Percentiles rank a stretch among this genome's conserved stretches.
These are phyloP conservation scores for Boletus sp. DNA, from an alignment of 1,284 basidiomycete species.

Conservation along the genomic window DNA sequence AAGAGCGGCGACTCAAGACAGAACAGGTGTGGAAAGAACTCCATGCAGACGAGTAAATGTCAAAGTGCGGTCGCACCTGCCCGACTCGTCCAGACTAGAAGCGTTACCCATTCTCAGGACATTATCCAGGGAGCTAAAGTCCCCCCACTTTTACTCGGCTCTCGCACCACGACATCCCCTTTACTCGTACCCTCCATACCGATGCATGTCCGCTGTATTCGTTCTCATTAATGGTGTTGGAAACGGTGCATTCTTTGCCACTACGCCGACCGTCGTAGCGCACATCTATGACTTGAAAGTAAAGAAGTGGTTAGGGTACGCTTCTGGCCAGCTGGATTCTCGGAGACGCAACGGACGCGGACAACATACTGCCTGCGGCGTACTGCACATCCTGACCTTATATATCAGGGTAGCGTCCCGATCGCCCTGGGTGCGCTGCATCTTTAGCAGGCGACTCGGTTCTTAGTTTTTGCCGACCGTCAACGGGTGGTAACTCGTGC, in stretches of 20 bases:
- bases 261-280: too few species aligned
- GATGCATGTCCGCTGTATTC: slow-evolving; percentile 25
- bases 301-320: background rate
- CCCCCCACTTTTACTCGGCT: too few species aligned
- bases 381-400: too few species aligned
- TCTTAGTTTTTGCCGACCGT: too few species aligned
- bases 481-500: too few species aligned
- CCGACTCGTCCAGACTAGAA: background rate
- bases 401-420: too few species aligned
- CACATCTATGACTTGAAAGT: background rate
- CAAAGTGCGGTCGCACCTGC: background rate
- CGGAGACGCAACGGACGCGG: too few species aligned
- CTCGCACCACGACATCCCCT: background rate
- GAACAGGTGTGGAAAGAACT: slow-evolving; percentile 63
- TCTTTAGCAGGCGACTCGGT: too few species aligned
- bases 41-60: slow-evolving; percentile 40
- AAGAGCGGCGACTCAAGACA: slow-evolving; percentile 51
- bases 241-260: slow-evolving; percentile 34
- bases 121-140: background rate
- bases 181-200: background rate
- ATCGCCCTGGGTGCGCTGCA: too few species aligned
- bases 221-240: slow-evolving; percentile 30
- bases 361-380: too few species aligned
- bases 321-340: too few species aligned
- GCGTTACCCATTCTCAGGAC: background rate